Base-by-base conservation (phyloP, 257 asterid species). In the Anisodus acutangulus region DNA sequence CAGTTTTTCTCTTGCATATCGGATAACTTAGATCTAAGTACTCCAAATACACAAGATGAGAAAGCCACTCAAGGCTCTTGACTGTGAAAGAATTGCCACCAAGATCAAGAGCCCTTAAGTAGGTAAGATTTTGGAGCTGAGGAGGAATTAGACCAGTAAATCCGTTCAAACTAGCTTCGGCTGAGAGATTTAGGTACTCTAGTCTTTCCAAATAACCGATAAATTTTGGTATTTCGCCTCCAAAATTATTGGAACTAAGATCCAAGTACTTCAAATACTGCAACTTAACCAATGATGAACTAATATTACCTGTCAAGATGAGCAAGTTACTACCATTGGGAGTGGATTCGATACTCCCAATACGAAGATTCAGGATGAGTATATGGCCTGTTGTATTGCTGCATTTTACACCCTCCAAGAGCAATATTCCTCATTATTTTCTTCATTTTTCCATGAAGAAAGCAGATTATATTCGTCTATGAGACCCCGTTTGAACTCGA, bases 261-360 rank as follows among this genome's bases (percentile, higher is more conserved):
- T 68, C 76, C 8, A 68, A 17, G 19, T 68, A 39, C 76, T 68
- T 68, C 76, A 68, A 68, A 68, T 68, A 68, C 6, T 39, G 76
- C 76, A 68, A 68, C 76, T 68, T 39, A 68, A 68, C 19, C 45
- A 68, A 68, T 11, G 47, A 39, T 26, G 19, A 13, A 15, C 76
- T 68, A 39, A 15, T 68, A 26, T 68, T 68, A 68, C 41, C 76
- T 68, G 16, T 68, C 22, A 39, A 22, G 0, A 22, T 22, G 26
- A 22, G 26, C 26, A 22, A 22, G 26, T 22, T 22, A 22, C 26
- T 22, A 22, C 26, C 26, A 22, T 22, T 22, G 26, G 26, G 26
- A 22, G 26, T 22, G 26, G 26, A 22, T 22, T 22, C 26, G 26
- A 22, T 22, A 22, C 26, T 22, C 26, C 26, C 0, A 22, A 22